Conservation (phyloP, 1,139 yeast genomes). For the Yamadazyma friedrichii region DNA sequence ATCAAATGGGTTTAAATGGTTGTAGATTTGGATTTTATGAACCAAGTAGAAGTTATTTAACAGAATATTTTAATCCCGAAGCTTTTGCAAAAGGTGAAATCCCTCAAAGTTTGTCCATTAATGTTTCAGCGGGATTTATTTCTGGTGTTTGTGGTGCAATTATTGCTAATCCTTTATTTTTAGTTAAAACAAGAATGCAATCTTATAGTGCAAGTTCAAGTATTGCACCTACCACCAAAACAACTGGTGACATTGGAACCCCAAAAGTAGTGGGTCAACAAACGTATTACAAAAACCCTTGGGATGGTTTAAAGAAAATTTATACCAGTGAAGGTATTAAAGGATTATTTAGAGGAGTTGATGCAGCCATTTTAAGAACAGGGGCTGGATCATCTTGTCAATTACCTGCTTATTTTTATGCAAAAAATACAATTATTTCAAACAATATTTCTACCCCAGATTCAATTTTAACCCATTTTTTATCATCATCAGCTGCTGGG, state of each 20-base stretch:
- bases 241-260: constrained; percentile 10
- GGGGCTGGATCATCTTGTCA: constrained; percentile 97
- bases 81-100: constrained; percentile 36
- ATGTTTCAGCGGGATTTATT: constrained; percentile 77
- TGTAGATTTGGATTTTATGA: constrained; percentile 93
- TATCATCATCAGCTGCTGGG: constrained; percentile 80
- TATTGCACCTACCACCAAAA: constrained; percentile 19
- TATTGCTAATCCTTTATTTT: constrained; percentile 85
- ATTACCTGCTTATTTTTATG: constrained; percentile 83
- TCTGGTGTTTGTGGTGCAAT: constrained; percentile 92
- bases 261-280: constrained; percentile 77
- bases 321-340: constrained; percentile 65
- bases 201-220: constrained; percentile 48
- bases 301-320: constrained; percentile 67
- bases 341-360: constrained; percentile 88
- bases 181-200: constrained; percentile 95
- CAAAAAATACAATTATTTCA: constrained; percentile 57
- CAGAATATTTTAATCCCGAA: constrained; percentile 55
- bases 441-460: constrained; percentile 53
- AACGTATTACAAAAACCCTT: constrained; percentile 72
- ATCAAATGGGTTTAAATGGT: constrained; percentile 89
- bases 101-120: constrained; percentile 61
- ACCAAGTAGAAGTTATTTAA: constrained; percentile 67
- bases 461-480: constrained; percentile 70
- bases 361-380: constrained; percentile 90